A percentile compares a stretch with the other conserved stretches of the same genome.
Conservation (phyloP, 164 flowering plant genomes). For the Santalum album region DNA sequence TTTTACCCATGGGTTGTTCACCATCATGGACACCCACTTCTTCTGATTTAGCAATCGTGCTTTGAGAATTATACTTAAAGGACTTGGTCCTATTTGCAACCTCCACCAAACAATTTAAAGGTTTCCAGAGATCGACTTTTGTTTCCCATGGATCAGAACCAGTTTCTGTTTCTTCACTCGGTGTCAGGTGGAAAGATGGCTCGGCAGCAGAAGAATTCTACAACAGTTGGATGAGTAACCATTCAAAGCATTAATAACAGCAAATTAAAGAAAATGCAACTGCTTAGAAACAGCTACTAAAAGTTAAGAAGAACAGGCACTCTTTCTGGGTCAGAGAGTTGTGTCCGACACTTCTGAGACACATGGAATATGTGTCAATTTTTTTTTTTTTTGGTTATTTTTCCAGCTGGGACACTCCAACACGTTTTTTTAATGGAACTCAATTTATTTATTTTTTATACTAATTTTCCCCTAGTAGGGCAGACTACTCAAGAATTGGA, state of each 20-base stretch:
- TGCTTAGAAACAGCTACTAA: neutral
- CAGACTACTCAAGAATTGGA: too few relatives aligned
- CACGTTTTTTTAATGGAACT: too few relatives aligned
- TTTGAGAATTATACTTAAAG: constrained; percentile 41
- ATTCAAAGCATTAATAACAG: neutral
- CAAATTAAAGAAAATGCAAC: neutral
- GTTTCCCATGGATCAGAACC: constrained; percentile 36
- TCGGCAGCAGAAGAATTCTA: constrained; percentile 51
- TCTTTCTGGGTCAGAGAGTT: too few relatives aligned
- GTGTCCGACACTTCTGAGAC: too few relatives aligned
- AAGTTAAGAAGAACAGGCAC: neutral
- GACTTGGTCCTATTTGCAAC: constrained; percentile 83
- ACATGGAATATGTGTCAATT: too few relatives aligned
- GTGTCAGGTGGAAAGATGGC: constrained; percentile 28
- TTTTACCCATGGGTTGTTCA: constrained; percentile 25
- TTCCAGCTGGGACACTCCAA: too few relatives aligned
- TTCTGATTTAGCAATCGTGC: constrained; percentile 8
- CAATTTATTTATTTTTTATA: too few relatives aligned
- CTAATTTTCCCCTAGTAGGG: too few relatives aligned
- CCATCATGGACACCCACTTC: constrained; percentile 13
- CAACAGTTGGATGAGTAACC: constrained; percentile 9
- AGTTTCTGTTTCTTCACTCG: constrained; percentile 32
- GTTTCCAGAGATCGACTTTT: constrained; percentile 81
- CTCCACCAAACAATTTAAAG: constrained; percentile 82
- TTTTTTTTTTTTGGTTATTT: too few relatives aligned